Conservation (phyloP, 306 rosid genomes). For the Prunus davidiana region DNA sequence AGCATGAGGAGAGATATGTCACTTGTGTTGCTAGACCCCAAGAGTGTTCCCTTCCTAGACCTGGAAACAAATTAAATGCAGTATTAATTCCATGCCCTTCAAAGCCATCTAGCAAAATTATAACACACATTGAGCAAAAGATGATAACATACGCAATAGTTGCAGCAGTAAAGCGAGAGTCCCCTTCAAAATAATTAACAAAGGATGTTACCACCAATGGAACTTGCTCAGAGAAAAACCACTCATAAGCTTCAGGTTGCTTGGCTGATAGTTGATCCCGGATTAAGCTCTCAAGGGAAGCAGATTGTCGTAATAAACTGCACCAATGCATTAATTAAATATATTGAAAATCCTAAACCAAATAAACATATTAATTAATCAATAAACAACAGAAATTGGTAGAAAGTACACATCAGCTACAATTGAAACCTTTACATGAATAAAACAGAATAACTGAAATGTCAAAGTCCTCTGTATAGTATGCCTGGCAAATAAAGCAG, state of each 20-base stretch:
- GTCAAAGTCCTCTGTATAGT: neutral
- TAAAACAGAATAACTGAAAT: neutral
- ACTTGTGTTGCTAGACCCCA: constrained; percentile 46
- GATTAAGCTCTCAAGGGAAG: constrained; percentile 79
- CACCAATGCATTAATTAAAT: constrained; percentile 32
- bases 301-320: constrained; percentile 83
- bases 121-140: constrained; percentile 16
- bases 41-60: constrained; percentile 46
- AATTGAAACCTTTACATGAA: constrained; percentile 7
- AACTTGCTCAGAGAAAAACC: constrained; percentile 95
- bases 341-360: constrained; percentile 24
- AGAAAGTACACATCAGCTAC: neutral
- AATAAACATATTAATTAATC: neutral
- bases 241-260: constrained; percentile 78
- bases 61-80: constrained; percentile 44
- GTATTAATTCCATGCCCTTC: constrained; percentile 14
- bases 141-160: constrained; percentile 57
- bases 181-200: constrained; percentile 63
- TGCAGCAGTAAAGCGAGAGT: constrained; percentile 62
- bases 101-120: constrained; percentile 20
- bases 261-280: constrained; percentile 75
- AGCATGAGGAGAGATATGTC: constrained; percentile 74
- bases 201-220: constrained; percentile 69
- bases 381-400: neutral
- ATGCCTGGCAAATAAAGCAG: constrained; percentile 21